Evolutionary conservation across 768 basidiomycete species (phyloP), one percentile per base, ranked within the genome.

Genomic region (Boletus sp.): DNA sequence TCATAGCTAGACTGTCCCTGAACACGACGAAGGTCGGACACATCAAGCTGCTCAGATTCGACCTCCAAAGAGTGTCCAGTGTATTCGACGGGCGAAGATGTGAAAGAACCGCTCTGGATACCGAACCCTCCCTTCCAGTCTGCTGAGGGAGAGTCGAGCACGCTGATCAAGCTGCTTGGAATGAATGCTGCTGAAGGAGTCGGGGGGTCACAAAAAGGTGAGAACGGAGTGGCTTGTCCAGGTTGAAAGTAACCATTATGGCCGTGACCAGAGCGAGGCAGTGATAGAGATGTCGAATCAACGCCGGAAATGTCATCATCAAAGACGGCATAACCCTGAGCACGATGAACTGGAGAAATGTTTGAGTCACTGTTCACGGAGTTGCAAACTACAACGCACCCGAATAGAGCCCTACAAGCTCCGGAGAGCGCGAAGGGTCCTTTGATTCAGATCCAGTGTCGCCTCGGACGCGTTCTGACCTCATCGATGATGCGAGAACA

Each of bases 81-180:
- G 14, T 77, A 60, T 50, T 80, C 77, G 17, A 75, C 67, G 3
- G 82, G 79, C 36, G 80, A 83, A 14, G 73, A 67, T 30, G 70
- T 72, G 55, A 78, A 65, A 4, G 58, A 14, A 28, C 61, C 62
- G n/a, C 48, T 65, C 35, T 68, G 52, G 37, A 48, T 46, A 20
- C 57, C 51, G 20, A 60, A 42, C 17, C 55, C 52, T 47, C 56
- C 69, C 44, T 78, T 78, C 80, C 83, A 84, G 58, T 83, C 81
- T 48, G 78, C 79, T 51, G 84, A 82, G 29, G 86, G 72, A 24
- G 85, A 82, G 50, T 78, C 73, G 59, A 84, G 64, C 17, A 73
- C 62, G 29, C 65, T 73, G 54, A 72, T 80, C 30, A 86, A 73
- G 64, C 79, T 78, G 47, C 79, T 77, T 35, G 86, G 82, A 55